Percentiles rank a stretch among this genome's conserved stretches.
phyloP scores from a whole-genome alignment of 2,329 filamentous ascomycete genomes.

The Penicillium sp. region DNA sequence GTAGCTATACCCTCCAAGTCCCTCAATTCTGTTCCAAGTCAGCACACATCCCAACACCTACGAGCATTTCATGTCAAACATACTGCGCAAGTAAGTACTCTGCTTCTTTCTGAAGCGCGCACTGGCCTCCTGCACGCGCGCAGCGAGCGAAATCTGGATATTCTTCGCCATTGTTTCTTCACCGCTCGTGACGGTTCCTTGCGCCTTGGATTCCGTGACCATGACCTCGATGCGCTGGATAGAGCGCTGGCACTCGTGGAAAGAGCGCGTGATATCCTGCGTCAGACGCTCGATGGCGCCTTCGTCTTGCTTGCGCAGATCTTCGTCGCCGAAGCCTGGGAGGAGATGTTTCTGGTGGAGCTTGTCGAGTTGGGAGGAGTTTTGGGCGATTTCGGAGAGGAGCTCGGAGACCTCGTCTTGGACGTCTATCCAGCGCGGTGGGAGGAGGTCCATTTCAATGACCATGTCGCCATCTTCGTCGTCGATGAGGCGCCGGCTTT shows the following conservation, averaged over 20 bases:
- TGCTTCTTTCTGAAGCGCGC: conserved; percentile 96
- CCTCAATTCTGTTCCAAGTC: conserved; percentile 62
- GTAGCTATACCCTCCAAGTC: conserved; percentile 65
- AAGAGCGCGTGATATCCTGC: conserved; percentile 82
- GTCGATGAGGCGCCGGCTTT: conserved; percentile 82
- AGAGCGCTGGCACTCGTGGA: conserved; percentile 85
- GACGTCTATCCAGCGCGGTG: conserved; percentile 92
- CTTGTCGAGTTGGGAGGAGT: conserved; percentile 83
- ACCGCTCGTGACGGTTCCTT: conserved; percentile 70
- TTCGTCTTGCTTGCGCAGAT: conserved; percentile 83
- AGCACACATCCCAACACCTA: background rate
- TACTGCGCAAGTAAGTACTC: conserved; percentile 92
- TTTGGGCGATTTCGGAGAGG: conserved; percentile 75
- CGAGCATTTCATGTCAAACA: conserved; percentile 23
- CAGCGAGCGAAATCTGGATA: conserved; percentile 86
- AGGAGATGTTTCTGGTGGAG: conserved; percentile 96
- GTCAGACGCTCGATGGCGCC: conserved; percentile 86
- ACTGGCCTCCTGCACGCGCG: conserved; percentile 87
- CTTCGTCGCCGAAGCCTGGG: conserved; percentile 94
- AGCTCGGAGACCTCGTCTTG: conserved; percentile 90
- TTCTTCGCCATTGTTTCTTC: conserved; percentile 97
- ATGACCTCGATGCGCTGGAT: conserved; percentile 87
- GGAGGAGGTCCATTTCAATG: conserved; percentile 97
- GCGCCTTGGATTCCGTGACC: conserved; percentile 75
- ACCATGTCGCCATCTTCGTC: conserved; percentile 86